A percentile compares a stretch with the other conserved stretches of the same genome.
Evolutionary conservation across 345 rosid species (phyloP).

Genomic region (Eucalyptus marginata): DNA sequence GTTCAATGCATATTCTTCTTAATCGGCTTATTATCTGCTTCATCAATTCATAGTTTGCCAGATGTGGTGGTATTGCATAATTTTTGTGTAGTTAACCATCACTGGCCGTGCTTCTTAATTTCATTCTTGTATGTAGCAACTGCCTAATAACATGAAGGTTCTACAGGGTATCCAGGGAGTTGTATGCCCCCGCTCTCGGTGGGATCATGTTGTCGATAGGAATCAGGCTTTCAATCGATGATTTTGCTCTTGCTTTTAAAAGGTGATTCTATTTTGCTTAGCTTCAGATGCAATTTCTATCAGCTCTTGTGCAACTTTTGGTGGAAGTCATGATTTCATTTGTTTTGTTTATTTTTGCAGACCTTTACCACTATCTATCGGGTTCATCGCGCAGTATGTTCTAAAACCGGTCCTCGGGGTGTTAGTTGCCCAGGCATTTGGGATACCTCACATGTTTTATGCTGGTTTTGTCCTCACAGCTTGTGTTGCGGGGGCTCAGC

Average conservation of each 20-base stretch:
- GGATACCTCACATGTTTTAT: conserved; percentile 60
- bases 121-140: background rate
- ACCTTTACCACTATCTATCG: conserved; percentile 77
- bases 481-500: conserved; percentile 93
- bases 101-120: background rate
- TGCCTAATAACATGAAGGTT: background rate
- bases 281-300: background rate
- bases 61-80: background rate
- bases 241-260: conserved; percentile 81
- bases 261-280: conserved; percentile 24
- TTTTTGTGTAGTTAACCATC: background rate
- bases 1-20: background rate
- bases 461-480: conserved; percentile 83
- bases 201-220: conserved; percentile 96
- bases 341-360: conserved; percentile 15
- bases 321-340: background rate
- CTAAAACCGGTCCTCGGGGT: conserved; percentile 80
- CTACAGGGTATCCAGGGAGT: conserved; percentile 84
- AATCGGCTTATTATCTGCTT: background rate
- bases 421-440: conserved; percentile 61
- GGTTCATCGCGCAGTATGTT: conserved; percentile 64
- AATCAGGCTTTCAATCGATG: conserved; percentile 68
- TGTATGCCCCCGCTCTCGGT: conserved; percentile 96
- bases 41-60: background rate
- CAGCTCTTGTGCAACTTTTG: background rate